Conservation (phyloP, 2,329 filamentous ascomycete genomes). For the Fusarium subglutinans region DNA sequence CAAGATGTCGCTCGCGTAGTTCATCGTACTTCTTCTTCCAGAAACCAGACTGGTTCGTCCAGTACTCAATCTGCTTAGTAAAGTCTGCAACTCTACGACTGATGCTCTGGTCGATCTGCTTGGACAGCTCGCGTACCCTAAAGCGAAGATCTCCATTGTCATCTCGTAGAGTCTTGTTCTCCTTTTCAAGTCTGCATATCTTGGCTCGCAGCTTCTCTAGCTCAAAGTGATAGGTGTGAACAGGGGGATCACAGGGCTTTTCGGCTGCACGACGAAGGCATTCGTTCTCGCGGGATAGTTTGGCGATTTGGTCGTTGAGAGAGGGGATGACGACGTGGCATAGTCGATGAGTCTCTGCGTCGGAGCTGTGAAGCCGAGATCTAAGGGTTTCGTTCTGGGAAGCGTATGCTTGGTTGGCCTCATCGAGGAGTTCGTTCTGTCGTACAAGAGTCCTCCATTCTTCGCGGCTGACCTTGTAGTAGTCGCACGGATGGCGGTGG, state of each 20-base stretch:
- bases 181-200: slow-evolving; percentile 49
- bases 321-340: slow-evolving; percentile 47
- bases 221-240: slow-evolving; percentile 37
- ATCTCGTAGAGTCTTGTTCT: slow-evolving; percentile 48
- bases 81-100: slow-evolving; percentile 48
- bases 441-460: slow-evolving; percentile 51
- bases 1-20: slow-evolving; percentile 41
- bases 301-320: slow-evolving; percentile 50
- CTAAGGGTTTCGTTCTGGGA: slow-evolving; percentile 48
- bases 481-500: slow-evolving; percentile 47
- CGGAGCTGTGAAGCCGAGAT: slow-evolving; percentile 47
- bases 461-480: slow-evolving; percentile 48
- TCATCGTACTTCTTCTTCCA: slow-evolving; percentile 46
- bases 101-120: slow-evolving; percentile 45
- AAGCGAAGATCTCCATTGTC: slow-evolving; percentile 50
- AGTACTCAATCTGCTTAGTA: slow-evolving; percentile 47
- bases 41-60: slow-evolving; percentile 46
- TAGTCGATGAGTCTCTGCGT: slow-evolving; percentile 50
- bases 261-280: slow-evolving; percentile 52
- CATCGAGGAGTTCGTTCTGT: slow-evolving; percentile 49
- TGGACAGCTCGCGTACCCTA: slow-evolving; percentile 48
- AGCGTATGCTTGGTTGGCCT: slow-evolving; percentile 48
- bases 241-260: slow-evolving; percentile 41
- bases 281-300: slow-evolving; percentile 52
- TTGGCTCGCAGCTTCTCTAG: slow-evolving; percentile 48